Evolutionary conservation across 176 grass and related monocot species (phyloP).

Genomic region (Dendrocalamus sinicus): DNA sequence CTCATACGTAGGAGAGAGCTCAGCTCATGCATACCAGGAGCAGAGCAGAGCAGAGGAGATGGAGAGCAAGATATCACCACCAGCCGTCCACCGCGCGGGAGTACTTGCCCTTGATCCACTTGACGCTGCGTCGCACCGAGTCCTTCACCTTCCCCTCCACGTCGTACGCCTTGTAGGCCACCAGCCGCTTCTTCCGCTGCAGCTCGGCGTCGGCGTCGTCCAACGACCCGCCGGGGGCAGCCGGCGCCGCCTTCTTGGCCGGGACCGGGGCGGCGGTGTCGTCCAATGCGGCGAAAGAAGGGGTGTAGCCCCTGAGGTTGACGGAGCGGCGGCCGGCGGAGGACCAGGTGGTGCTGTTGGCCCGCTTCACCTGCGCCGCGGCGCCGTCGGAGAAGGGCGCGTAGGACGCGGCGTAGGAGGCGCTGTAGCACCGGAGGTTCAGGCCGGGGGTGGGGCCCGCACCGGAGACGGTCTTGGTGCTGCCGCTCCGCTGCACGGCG

Average conservation of each 20-base stretch:
- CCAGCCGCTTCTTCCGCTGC: conserved; percentile 85
- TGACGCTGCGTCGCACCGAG: conserved; percentile 71
- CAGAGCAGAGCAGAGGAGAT: not conserved
- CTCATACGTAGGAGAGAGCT: not conserved
- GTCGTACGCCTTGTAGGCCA: conserved; percentile 75
- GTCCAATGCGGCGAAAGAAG: conserved; percentile 61
- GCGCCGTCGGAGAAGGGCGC: conserved; percentile 22
- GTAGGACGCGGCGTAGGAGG: conserved; percentile 68
- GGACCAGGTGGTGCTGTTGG: conserved; percentile 43
- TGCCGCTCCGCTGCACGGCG: conserved; percentile 40
- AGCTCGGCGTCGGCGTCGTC: conserved; percentile 78
- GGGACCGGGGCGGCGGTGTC: conserved; percentile 9
- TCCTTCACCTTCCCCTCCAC: conserved; percentile 78
- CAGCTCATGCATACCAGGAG: not conserved
- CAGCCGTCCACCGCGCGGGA: conserved; percentile 57
- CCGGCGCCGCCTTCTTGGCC: not conserved
- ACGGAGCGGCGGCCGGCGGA: conserved; percentile 46
- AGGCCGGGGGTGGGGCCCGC: conserved; percentile 26
- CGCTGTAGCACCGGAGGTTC: conserved; percentile 69
- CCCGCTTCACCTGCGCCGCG: conserved; percentile 29
- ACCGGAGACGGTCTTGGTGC: conserved; percentile 30
- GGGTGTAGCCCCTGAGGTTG: conserved; percentile 58
- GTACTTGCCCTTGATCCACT: conserved; percentile 83
- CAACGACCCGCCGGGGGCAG: conserved; percentile 30
- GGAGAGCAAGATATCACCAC: conserved; percentile 19